Conservation (phyloP, 257 asterid species). For the Solanum sejunctum region DNA sequence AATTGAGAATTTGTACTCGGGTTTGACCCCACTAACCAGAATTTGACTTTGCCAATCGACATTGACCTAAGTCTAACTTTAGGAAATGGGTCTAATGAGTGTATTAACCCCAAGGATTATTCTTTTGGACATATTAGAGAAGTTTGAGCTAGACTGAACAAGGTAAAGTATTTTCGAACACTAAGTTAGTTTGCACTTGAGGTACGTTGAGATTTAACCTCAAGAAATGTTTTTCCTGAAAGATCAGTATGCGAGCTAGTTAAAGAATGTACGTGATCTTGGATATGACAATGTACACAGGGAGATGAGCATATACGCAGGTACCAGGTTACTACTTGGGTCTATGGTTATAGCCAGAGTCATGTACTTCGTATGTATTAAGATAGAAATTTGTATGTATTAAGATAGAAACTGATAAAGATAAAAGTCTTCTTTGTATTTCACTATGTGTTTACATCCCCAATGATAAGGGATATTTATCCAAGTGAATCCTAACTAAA, state of each 20-base stretch:
- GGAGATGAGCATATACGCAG: background rate
- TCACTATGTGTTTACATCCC: background rate
- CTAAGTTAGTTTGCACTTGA: background rate
- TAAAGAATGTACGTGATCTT: background rate
- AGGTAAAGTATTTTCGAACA: background rate
- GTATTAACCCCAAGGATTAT: background rate
- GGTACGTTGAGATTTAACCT: background rate
- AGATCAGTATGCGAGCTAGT: background rate
- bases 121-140: background rate
- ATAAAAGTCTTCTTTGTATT: background rate
- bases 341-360: background rate
- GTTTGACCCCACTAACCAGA: background rate
- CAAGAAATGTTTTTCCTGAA: background rate
- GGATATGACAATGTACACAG: background rate
- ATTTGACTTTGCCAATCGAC: background rate
- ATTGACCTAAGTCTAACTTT: background rate
- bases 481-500: background rate
- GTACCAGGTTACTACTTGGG: background rate
- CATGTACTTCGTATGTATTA: background rate
- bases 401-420: background rate
- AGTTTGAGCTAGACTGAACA: background rate
- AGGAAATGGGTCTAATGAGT: background rate
- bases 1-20: background rate
- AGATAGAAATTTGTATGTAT: background rate
- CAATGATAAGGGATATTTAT: background rate